Evolutionary conservation across 2,329 filamentous ascomycete species (phyloP), one percentile per base, ranked within the genome.

Genomic region (Botrytis elliptica): DNA sequence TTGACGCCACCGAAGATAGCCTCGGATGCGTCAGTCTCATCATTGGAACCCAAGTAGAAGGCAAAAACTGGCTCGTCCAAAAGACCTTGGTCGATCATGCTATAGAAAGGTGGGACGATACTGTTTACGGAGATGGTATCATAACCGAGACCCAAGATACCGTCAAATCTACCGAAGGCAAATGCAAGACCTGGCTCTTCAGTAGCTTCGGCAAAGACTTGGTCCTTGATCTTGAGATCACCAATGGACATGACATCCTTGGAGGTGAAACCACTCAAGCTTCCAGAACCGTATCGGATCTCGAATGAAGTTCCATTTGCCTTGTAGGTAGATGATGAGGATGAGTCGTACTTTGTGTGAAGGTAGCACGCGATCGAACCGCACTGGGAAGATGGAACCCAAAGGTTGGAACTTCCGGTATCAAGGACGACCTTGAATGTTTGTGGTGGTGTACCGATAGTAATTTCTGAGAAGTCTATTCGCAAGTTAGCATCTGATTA

Each of bases 371-470:
- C 97, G 82, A 99, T 99, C 82, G 95, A 98, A 82, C 89, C 91
- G 84, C 97, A 99, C 82, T 94, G 88, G 73, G 89, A 87, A 38
- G 95, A 97, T 57, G 97, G 97, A 75, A 99, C 95, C 97, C 97
- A 99, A 77, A 99, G 89, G 88, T 99, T 99, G 83, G 96, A 98
- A 88, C 94, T 98, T 80, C 96, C 96, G 42, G 96, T 99, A 84
- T 99, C 96, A 77, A 99, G 92, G 77, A 99, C 92, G 78, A 99
- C 97, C 89, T 99, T 99, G 91, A 99, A 99, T 79, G 86, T 88
- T 86, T 99, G 96, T 49, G 96, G 91, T 77, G 96, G 96, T 67
- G 91, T 95, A 77, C 96, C 96, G 83, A 99, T 90, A 79, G 90
- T 89, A 83, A 99, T 98, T 84, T 98, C 94, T 79, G 95, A 97